Evolutionary conservation across 768 basidiomycete species (phyloP), one percentile per base, ranked within the genome.

Genomic region (Kwoniella sp.): DNA sequence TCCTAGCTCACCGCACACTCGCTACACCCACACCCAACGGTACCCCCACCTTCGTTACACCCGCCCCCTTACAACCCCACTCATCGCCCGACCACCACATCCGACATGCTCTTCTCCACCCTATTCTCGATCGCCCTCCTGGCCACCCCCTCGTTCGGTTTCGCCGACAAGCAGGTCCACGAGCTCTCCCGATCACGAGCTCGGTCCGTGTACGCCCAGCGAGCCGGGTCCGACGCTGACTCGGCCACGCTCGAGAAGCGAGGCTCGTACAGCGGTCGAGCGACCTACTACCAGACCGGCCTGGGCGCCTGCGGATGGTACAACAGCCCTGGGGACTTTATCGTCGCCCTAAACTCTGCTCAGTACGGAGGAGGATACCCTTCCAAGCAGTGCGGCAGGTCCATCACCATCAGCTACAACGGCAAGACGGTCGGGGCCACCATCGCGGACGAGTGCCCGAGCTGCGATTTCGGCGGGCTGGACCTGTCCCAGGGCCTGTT

Each of bases 401-500:
- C 58, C 17, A 84, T 89, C 59, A 80, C 79, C 9, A 83, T 89
- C 73, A 74, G 76, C 4, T 82, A 78, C 63, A 77, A 77, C 31
- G 86, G 86, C 51, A 83, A 82, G 67, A 80, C 80, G 1, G 76
- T 82, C 10, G 49, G 48, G 1, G 87, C 87, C 3, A 71, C 58
- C 1, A 81, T 89, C 62, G 77, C 79, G 75, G 87, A 88, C 70
- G 56, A 85, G 81, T 87, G 86, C 68, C 81, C 82, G 38, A 80
- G 79, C 17, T 89, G 87, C 67, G 81, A 81, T 22, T 79, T 69
- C 28, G 79, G 78, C 23, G 86, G 81, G 34, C 79, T 88, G 23
- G 88, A 89, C 75, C 76, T 88, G 49, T 83, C 83, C 23, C 63
- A 73, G 12, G 82, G 83, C 46, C 78, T 89, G 40, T 89, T 89